A percentile compares a stretch with the other conserved stretches of the same genome.
phyloP scores from a whole-genome alignment of 1,284 basidiomycete genomes.

The Apiotrichum gracile region DNA sequence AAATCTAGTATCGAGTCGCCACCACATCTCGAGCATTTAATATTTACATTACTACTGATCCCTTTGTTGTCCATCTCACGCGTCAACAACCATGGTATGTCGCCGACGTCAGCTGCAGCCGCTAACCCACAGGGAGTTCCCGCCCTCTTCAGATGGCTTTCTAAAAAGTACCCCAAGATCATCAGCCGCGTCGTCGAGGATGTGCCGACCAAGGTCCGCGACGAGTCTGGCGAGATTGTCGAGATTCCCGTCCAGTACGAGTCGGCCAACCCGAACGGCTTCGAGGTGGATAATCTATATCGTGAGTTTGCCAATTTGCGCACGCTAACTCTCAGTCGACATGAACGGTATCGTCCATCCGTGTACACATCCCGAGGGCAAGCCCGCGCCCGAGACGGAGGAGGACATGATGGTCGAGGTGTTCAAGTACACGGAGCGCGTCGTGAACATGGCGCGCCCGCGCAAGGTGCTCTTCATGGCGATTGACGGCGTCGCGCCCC shows the following conservation, averaged over 20 bases:
- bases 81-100: slow-evolving; percentile 12
- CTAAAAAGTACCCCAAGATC: slow-evolving; percentile 95
- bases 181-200: slow-evolving; percentile 77
- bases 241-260: slow-evolving; percentile 77
- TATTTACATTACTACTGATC: neutral
- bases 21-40: no score
- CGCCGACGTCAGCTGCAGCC: neutral
- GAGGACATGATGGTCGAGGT: slow-evolving; percentile 99
- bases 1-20: no score
- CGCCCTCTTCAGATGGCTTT: slow-evolving; percentile 85
- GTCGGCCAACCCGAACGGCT: slow-evolving; percentile 86
- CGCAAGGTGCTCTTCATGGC: slow-evolving; percentile 97
- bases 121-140: slow-evolving; percentile 65
- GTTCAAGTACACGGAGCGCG: slow-evolving; percentile 93
- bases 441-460: slow-evolving; percentile 95
- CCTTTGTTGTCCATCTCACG: neutral
- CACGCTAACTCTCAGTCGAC: slow-evolving; percentile 32
- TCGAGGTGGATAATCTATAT: slow-evolving; percentile 94
- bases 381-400: slow-evolving; percentile 93
- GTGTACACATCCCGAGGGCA: slow-evolving; percentile 94
- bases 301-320: slow-evolving; percentile 52
- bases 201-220: slow-evolving; percentile 61
- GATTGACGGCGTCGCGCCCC: slow-evolving; percentile 95
- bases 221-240: slow-evolving; percentile 59
- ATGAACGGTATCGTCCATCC: slow-evolving; percentile 75